phyloP scores from a whole-genome alignment of 1,284 basidiomycete genomes.

The Rhodotorula sp. region DNA sequence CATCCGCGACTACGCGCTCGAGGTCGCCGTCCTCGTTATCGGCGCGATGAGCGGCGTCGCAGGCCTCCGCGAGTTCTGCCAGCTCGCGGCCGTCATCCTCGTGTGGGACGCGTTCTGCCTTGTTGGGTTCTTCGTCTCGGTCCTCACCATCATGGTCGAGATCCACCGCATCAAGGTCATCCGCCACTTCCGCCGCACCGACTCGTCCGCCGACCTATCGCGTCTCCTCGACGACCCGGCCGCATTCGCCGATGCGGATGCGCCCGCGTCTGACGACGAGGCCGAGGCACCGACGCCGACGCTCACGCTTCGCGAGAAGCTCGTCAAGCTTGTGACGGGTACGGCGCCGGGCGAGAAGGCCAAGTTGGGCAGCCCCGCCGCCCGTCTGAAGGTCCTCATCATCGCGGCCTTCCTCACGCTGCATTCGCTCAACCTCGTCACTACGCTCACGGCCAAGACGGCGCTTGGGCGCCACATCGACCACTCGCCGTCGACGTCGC shows the following conservation, averaged over 20 bases:
- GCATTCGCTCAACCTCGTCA: conserved; percentile 89
- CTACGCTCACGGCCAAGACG: conserved; percentile 79
- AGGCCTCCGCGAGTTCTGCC: conserved; percentile 92
- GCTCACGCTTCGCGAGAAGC: conserved; percentile 36
- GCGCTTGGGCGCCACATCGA: conserved; percentile 61
- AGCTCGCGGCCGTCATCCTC: conserved; percentile 83
- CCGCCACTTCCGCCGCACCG: conserved; percentile 52
- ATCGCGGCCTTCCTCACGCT: conserved; percentile 84
- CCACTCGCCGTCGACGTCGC: conserved; percentile 27
- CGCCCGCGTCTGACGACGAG: conserved; percentile 39
- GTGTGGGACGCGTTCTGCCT: conserved; percentile 84
- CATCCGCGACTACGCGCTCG: conserved; percentile 88
- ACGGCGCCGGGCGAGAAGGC: conserved; percentile 45
- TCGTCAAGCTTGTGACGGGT: conserved; percentile 43
- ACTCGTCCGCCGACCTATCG: conserved; percentile 46
- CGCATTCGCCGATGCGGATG: conserved; percentile 41
- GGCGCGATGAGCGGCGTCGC: conserved; percentile 86
- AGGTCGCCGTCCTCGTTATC: conserved; percentile 82
- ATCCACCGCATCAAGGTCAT: conserved; percentile 63
- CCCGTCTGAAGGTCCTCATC: conserved; percentile 84
- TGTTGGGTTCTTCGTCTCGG: conserved; percentile 84
- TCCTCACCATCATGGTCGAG: conserved; percentile 92
- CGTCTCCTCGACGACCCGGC: conserved; percentile 46
- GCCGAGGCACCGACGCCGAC: conserved; percentile 13
- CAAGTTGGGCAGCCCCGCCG: conserved; percentile 73